These are phyloP conservation scores for Botryotinia calthae DNA, from an alignment of 2,329 filamentous ascomycete species.

Conservation along the genomic window DNA sequence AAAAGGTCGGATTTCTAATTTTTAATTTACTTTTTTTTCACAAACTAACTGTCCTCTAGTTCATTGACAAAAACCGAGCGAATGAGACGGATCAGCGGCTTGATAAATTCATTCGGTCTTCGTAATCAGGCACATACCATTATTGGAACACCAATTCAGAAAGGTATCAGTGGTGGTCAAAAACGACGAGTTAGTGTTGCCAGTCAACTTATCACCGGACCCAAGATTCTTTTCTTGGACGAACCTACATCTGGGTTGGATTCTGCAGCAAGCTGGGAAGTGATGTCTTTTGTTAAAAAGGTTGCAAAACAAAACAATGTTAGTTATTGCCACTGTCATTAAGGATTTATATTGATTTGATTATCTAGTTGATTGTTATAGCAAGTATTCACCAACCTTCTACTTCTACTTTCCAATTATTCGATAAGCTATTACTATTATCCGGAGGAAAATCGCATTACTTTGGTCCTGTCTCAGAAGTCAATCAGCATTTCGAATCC, in stretches of 20 bases:
- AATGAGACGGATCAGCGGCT: slow-evolving; percentile 58
- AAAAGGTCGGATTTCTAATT: slow-evolving; percentile 44
- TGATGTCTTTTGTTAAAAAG: slow-evolving; percentile 63
- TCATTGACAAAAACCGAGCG: slow-evolving; percentile 52
- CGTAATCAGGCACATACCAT: slow-evolving; percentile 65
- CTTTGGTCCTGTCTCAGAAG: slow-evolving; percentile 60
- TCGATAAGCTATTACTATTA: slow-evolving; percentile 75
- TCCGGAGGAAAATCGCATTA: slow-evolving; percentile 70
- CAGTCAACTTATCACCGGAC: slow-evolving; percentile 75
- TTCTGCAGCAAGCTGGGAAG: slow-evolving; percentile 57
- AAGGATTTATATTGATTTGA: slow-evolving; percentile 44
- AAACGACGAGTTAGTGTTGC: slow-evolving; percentile 79
- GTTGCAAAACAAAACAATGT: slow-evolving; percentile 48
- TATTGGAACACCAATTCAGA: slow-evolving; percentile 78
- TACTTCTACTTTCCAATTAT: slow-evolving; percentile 73
- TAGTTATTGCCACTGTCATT: slow-evolving; percentile 41
- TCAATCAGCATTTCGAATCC: slow-evolving; percentile 61
- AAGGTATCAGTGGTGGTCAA: slow-evolving; percentile 82
- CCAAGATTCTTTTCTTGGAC: slow-evolving; percentile 65
- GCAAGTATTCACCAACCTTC: slow-evolving; percentile 86
- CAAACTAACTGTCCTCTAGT: slow-evolving; percentile 31
- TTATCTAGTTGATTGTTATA: slow-evolving; percentile 65
- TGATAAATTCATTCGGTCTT: slow-evolving; percentile 73
- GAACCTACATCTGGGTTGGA: slow-evolving; percentile 87
- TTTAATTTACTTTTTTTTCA: neutral